A percentile compares a stretch with the other conserved stretches of the same genome.
These are phyloP conservation scores for Gynandropsis gynandra DNA, from an alignment of 345 rosid species.

Conservation along the genomic window DNA sequence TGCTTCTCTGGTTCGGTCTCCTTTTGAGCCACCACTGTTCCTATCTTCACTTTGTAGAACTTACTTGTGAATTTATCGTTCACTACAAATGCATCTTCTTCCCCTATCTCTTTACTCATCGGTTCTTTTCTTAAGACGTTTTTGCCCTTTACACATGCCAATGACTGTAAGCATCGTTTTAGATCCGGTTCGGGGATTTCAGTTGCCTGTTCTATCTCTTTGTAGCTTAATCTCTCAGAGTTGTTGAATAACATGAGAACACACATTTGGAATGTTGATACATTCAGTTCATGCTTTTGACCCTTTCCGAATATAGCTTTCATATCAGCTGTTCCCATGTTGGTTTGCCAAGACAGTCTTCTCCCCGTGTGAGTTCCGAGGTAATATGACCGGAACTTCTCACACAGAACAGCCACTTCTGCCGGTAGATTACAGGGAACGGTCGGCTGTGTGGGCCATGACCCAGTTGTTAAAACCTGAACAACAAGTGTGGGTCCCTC, in stretches of 20 bases:
- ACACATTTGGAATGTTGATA: conserved; percentile 98
- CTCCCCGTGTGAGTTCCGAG: conserved; percentile 96
- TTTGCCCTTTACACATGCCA: conserved; percentile 91
- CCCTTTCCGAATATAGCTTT: conserved; percentile 89
- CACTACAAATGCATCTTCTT: conserved; percentile 73
- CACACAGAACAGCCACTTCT: conserved; percentile 79
- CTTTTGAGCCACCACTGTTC: conserved; percentile 96
- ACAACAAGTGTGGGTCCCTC: conserved; percentile 87
- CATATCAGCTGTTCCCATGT: conserved; percentile 96
- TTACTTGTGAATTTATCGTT: conserved; percentile 92
- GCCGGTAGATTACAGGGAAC: conserved; percentile 82
- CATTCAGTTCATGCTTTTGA: conserved; percentile 96
- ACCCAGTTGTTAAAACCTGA: conserved; percentile 92
- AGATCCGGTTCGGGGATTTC: conserved; percentile 83
- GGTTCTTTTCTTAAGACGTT: conserved; percentile 95
- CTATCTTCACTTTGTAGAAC: conserved; percentile 95
- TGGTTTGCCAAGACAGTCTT: conserved; percentile 98
- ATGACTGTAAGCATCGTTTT: conserved; percentile 85
- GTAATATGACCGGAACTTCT: conserved; percentile 88
- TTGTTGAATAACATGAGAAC: conserved; percentile 86
- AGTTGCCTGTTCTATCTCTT: conserved; percentile 90
- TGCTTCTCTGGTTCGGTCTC: conserved; percentile 97
- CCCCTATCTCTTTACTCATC: conserved; percentile 90
- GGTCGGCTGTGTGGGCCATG: conserved; percentile 94
- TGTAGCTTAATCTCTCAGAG: conserved; percentile 73